Percentiles rank a stretch among this genome's conserved stretches.
Conservation (phyloP, 2,329 filamentous ascomycete species). For the Lecanicillium sp. region DNA sequence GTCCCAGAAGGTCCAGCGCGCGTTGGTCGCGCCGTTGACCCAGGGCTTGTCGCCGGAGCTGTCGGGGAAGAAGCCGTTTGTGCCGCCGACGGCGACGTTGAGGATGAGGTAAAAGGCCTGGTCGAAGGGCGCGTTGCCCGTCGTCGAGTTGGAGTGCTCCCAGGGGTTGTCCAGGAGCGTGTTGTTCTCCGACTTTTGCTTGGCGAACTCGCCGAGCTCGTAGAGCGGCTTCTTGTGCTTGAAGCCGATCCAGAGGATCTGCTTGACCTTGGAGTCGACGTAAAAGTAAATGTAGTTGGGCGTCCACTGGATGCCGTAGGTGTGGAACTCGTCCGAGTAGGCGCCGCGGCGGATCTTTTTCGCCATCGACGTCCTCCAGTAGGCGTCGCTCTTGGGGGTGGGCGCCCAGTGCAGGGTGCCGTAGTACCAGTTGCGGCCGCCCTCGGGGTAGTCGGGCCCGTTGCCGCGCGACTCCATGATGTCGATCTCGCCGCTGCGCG, state of each 20-base stretch:
- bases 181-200: slow-evolving; percentile 32
- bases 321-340: slow-evolving; percentile 40
- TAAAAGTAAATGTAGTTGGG: slow-evolving; percentile 48
- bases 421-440: slow-evolving; percentile 38
- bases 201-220: slow-evolving; percentile 36
- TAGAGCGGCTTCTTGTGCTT: slow-evolving; percentile 30
- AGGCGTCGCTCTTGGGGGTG: slow-evolving; percentile 24
- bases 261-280: slow-evolving; percentile 38
- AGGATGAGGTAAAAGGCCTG: slow-evolving; percentile 45
- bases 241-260: slow-evolving; percentile 34
- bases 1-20: slow-evolving; percentile 37
- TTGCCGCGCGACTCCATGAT: slow-evolving; percentile 46
- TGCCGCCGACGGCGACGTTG: slow-evolving; percentile 44
- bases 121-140: slow-evolving; percentile 44
- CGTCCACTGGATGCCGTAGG: slow-evolving; percentile 48
- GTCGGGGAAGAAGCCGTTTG: slow-evolving; percentile 44
- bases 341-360: slow-evolving; percentile 31
- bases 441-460: slow-evolving; percentile 29
- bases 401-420: slow-evolving; percentile 44
- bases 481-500: slow-evolving; percentile 47
- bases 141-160: slow-evolving; percentile 29
- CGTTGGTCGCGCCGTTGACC: slow-evolving; percentile 35
- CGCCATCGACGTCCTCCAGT: slow-evolving; percentile 28
- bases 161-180: slow-evolving; percentile 40
- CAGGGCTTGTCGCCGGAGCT: slow-evolving; percentile 39